Conservation (phyloP, 805 yeast species). For the Kuraishia floccosa region DNA sequence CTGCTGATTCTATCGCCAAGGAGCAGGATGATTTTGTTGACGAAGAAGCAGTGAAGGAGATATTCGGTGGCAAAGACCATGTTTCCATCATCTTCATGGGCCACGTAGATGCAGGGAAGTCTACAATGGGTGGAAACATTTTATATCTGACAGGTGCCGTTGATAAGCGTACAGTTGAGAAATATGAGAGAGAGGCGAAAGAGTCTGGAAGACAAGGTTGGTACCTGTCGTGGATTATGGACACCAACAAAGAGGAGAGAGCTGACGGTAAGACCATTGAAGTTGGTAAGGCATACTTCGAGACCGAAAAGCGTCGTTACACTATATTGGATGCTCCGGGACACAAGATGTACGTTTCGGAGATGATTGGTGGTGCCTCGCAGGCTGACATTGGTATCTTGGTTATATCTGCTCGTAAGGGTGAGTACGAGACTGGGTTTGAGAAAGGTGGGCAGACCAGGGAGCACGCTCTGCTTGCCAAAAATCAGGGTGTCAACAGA, state of each 20-base stretch:
- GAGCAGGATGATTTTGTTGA: constrained; percentile 79
- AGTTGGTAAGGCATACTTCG: constrained; percentile 96
- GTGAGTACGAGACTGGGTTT: constrained; percentile 98
- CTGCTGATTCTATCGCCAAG: constrained; percentile 27
- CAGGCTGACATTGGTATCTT: constrained; percentile 98
- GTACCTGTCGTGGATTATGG: constrained; percentile 99
- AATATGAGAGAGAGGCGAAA: constrained; percentile 96
- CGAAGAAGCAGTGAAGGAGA: constrained; percentile 77
- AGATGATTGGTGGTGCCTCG: constrained; percentile 99
- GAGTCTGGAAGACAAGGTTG: constrained; percentile 99
- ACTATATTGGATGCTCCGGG: constrained; percentile 99
- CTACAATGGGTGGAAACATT: constrained; percentile 98
- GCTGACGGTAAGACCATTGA: constrained; percentile 98
- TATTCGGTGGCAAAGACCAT: constrained; percentile 97
- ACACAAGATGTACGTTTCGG: constrained; percentile 96
- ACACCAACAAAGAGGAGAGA: constrained; percentile 97
- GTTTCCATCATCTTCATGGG: constrained; percentile 97
- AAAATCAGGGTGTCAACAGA: constrained; percentile 96
- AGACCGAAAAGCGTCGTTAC: constrained; percentile 95
- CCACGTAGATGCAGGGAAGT: constrained; percentile 98
- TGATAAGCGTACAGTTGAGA: constrained; percentile 96
- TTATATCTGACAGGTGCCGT: constrained; percentile 92
- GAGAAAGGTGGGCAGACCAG: constrained; percentile 99
- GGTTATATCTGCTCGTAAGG: constrained; percentile 96
- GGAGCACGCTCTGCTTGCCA: constrained; percentile 95